Conservation (phyloP, 2,329 filamentous ascomycete genomes). For the Arthrobotrys pseudoclavata region DNA sequence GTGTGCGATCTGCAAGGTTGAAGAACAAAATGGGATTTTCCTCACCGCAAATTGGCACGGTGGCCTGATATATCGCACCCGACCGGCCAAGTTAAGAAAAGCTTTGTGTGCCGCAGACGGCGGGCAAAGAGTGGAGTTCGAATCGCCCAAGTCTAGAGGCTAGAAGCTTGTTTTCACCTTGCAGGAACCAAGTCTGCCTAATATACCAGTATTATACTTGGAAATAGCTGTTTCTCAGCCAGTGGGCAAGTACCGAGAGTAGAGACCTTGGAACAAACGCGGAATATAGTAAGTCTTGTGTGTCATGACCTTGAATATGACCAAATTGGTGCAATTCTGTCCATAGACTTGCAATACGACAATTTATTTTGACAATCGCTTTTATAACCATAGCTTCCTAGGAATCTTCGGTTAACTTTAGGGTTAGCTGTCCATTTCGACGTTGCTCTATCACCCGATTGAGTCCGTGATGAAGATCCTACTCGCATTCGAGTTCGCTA, state of each 20-base stretch:
- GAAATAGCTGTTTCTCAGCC: background rate
- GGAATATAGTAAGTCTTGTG: background rate
- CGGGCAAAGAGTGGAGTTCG: slow-evolving; percentile 29
- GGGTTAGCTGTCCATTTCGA: too few relatives aligned
- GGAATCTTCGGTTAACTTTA: background rate
- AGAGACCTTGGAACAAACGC: background rate
- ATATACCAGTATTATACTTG: slow-evolving; percentile 7
- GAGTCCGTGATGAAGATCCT: slow-evolving; percentile 15
- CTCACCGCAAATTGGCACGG: slow-evolving; percentile 7
- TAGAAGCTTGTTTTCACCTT: slow-evolving; percentile 48
- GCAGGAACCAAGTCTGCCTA: slow-evolving; percentile 24
- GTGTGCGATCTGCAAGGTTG: slow-evolving; percentile 33
- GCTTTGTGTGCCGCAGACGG: slow-evolving; percentile 24
- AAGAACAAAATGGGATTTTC: slow-evolving; percentile 36
- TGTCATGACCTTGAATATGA: background rate
- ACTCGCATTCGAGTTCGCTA: background rate
- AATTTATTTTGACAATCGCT: background rate
- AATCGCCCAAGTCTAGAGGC: slow-evolving; percentile 16
- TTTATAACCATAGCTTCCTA: background rate
- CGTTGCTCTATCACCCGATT: background rate
- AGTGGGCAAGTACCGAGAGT: background rate
- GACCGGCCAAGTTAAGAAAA: slow-evolving; percentile 9
- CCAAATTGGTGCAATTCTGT: too few relatives aligned
- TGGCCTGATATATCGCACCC: slow-evolving; percentile 33
- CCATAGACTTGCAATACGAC: too few relatives aligned